Conservation (phyloP, 306 rosid species). For the Trifolium fragiferum region DNA sequence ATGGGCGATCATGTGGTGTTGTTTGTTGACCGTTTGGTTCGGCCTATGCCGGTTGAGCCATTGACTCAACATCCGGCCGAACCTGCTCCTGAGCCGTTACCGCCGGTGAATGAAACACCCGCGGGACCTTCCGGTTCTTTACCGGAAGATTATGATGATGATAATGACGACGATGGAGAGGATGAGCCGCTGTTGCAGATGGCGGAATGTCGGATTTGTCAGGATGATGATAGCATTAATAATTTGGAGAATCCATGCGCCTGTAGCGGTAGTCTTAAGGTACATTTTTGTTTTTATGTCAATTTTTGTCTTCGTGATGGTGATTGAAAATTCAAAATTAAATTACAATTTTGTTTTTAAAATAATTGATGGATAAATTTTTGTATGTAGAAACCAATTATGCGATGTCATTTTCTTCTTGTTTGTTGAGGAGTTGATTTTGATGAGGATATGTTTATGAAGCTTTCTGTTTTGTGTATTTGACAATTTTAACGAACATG, state of each 20-base stretch:
- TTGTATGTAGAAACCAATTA: no score
- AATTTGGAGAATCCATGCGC: constrained; percentile 88
- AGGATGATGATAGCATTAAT: constrained; percentile 74
- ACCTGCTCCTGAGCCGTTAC: constrained; percentile 43
- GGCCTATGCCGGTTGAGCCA: constrained; percentile 59
- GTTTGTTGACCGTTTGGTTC: constrained; percentile 65
- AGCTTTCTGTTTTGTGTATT: neutral
- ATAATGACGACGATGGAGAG: constrained; percentile 41
- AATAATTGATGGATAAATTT: no score
- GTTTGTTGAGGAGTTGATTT: neutral
- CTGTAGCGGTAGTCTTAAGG: constrained; percentile 97
- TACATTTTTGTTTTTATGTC: constrained; percentile 34
- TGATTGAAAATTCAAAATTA: neutral
- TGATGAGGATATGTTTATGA: constrained; percentile 1
- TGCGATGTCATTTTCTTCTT: neutral
- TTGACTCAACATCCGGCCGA: constrained; percentile 49
- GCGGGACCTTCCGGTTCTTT: constrained; percentile 51
- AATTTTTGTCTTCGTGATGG: neutral
- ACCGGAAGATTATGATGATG: constrained; percentile 33
- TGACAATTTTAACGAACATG: neutral
- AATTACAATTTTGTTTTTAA: no score
- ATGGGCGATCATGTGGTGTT: constrained; percentile 90
- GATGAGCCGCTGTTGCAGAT: constrained; percentile 70
- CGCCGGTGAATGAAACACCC: constrained; percentile 8
- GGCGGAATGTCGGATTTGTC: constrained; percentile 96